phyloP scores from a whole-genome alignment of 352 stramenopile genomes.

The Phytophthora litchii region DNA sequence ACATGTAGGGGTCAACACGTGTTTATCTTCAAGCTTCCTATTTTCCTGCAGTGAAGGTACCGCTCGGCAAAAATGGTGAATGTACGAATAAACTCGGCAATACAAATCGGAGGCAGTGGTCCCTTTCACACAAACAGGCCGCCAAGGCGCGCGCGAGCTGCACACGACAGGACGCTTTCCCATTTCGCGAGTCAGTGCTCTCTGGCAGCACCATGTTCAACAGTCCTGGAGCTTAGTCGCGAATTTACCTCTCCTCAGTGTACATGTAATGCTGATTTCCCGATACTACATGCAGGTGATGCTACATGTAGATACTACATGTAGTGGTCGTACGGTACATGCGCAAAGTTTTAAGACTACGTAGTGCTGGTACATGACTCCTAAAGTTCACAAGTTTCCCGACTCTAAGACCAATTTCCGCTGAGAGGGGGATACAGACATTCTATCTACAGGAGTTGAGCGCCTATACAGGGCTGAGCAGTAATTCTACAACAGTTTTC shows the following conservation, averaged over 20 bases:
- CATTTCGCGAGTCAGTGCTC: neutral
- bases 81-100: constrained; percentile 23
- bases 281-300: too few species aligned
- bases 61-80: constrained; percentile 19
- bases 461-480: too few species aligned
- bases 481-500: too few species aligned
- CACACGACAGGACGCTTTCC: constrained; percentile 17
- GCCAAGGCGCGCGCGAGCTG: constrained; percentile 15
- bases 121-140: constrained; percentile 30
- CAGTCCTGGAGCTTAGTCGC: too few species aligned
- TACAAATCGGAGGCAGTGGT: constrained; percentile 21
- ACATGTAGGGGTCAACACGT: neutral
- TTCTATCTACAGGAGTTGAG: too few species aligned
- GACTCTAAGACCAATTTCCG: too few species aligned
- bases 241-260: neutral
- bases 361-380: too few species aligned
- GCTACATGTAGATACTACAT: too few species aligned
- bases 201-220: too few species aligned
- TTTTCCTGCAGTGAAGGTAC: constrained; percentile 14
- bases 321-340: too few species aligned
- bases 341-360: too few species aligned
- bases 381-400: neutral
- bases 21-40: neutral
- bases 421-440: too few species aligned
- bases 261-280: neutral